These are phyloP conservation scores for Pyrus pyrifolia DNA, from an alignment of 306 rosid genomes.

Conservation along the genomic window DNA sequence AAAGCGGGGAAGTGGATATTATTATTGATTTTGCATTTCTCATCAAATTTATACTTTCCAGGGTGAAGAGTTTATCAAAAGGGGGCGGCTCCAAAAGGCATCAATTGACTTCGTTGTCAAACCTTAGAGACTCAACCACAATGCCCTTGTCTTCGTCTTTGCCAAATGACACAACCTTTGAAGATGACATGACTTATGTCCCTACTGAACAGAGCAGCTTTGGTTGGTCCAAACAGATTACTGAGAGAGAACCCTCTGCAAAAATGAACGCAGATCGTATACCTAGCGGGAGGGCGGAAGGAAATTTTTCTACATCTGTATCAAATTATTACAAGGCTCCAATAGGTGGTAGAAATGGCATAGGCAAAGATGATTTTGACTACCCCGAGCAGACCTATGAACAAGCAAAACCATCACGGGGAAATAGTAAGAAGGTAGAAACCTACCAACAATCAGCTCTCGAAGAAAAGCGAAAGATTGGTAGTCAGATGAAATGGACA, in stretches of 20 bases:
- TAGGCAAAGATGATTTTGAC: conserved; percentile 40
- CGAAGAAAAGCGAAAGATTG: conserved; percentile 44
- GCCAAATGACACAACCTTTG: conserved; percentile 34
- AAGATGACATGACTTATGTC: conserved; percentile 38
- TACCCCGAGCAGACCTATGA: conserved; percentile 39
- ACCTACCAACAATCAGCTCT: conserved; percentile 27
- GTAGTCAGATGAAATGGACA: conserved; percentile 30
- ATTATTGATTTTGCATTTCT: not conserved
- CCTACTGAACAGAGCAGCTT: conserved; percentile 52
- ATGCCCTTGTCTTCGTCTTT: conserved; percentile 41
- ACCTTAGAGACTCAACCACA: conserved; percentile 51
- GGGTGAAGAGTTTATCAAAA: conserved; percentile 76
- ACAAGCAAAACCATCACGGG: conserved; percentile 36
- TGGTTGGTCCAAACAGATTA: conserved; percentile 65
- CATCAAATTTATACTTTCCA: conserved; percentile 14
- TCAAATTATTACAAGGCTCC: conserved; percentile 47
- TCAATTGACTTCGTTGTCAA: conserved; percentile 44
- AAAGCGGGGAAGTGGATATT: not conserved
- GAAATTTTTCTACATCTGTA: conserved; percentile 35
- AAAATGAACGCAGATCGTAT: conserved; percentile 42
- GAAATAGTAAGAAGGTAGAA: conserved; percentile 34
- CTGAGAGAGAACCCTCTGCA: conserved; percentile 61
- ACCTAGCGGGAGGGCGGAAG: conserved; percentile 60
- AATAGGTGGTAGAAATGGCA: conserved; percentile 41
- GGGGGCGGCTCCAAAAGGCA: conserved; percentile 60